Percentiles rank a stretch among this genome's conserved stretches.
phyloP scores from a whole-genome alignment of 83 land plant genomes.

The Thuja plicata region DNA sequence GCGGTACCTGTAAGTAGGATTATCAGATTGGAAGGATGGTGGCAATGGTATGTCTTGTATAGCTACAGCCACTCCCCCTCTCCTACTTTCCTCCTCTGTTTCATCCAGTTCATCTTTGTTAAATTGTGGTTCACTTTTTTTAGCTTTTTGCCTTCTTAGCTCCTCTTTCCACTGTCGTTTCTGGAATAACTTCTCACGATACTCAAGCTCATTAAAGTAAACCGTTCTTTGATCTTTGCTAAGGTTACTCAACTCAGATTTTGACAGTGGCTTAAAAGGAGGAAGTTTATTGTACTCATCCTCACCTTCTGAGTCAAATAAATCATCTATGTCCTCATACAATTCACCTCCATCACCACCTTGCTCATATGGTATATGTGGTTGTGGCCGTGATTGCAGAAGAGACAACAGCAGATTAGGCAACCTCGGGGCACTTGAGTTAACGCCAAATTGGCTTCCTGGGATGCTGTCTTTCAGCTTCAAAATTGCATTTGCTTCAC shows the following conservation, averaged over 20 bases:
- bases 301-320: conserved; percentile 41
- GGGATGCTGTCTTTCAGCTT: conserved; percentile 43
- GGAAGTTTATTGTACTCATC: conserved; percentile 86
- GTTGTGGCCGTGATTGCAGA: conserved; percentile 29
- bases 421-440: conserved; percentile 40
- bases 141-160: conserved; percentile 33
- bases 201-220: conserved; percentile 84
- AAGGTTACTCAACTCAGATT: conserved; percentile 64
- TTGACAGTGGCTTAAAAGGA: conserved; percentile 67
- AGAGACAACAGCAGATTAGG: conserved; percentile 71
- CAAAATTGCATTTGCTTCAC: conserved; percentile 55
- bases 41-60: conserved; percentile 80
- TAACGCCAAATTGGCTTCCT: conserved; percentile 16
- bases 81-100: conserved; percentile 39
- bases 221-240: conserved; percentile 50
- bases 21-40: conserved; percentile 72
- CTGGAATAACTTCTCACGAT: conserved; percentile 76
- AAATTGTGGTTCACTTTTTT: conserved; percentile 22
- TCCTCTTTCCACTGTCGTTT: conserved; percentile 87
- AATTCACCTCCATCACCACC: conserved; percentile 20
- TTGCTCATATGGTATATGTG: not conserved
- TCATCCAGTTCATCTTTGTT: conserved; percentile 15
- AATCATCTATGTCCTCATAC: conserved; percentile 13
- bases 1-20: conserved; percentile 71
- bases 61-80: conserved; percentile 48